Base-by-base conservation (phyloP, 306 rosid genomes). In the Prunus armeniaca region DNA sequence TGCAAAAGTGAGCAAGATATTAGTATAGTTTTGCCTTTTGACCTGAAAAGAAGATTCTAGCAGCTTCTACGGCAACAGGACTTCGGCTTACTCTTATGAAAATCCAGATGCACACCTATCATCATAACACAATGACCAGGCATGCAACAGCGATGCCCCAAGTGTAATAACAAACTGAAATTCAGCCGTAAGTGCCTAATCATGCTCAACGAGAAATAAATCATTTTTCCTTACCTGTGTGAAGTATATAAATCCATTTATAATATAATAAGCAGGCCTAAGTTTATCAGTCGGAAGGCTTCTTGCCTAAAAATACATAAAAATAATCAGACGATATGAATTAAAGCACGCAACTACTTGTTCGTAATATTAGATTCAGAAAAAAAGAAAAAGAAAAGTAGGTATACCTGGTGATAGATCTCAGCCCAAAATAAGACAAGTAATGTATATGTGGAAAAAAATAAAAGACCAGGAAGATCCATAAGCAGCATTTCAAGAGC, bases 341-440 rank as follows among this genome's bases (percentile, higher is more conserved):
- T 30, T 41, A 32, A 20, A 5, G 12, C 12, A 52, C 61, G 73
- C 12, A 43, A 75, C 20, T 30, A 74, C 56, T 52, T 27, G 65
- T 45, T 13, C 47, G 10, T 73, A 52, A 58, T 54, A 60, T 20
- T 11, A 12, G 60, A 14, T 24, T 28, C 64, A 41, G 18, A 75
- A 63, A 10, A 25, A 73, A 54, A 17, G 49, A 12, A 65, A 65
- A 30, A 66, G 27, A 50, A 27, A 78, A 65, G 76, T 66, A 64
- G 67, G 56, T 63, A 65, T 87, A 87, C 97, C 91, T 92, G 96
- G 81, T 90, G 84, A 78, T 88, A 88, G 77, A 92, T 92, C 90
- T 92, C 96, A 15, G 96, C 97, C 96, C 96, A 92, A 83, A 92
- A 90, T 75, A 92, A 81, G 69, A 92, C 89, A 74, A 92, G 96